Conservation (phyloP, 2,329 filamentous ascomycete species). For the Fusarium mangiferae region DNA sequence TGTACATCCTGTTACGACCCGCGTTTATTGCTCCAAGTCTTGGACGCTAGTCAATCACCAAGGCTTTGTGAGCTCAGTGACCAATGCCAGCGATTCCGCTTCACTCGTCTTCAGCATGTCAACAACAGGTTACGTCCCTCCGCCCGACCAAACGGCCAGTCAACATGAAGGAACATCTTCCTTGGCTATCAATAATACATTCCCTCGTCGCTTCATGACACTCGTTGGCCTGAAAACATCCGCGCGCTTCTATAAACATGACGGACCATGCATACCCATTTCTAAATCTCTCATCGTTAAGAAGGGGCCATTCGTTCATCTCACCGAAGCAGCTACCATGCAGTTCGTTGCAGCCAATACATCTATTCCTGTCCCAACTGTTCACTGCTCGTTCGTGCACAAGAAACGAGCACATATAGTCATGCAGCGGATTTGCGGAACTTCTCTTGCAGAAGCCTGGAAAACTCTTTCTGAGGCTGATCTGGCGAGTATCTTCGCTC, state of each 20-base stretch:
- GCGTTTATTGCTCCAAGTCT: fast-evolving
- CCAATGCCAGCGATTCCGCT: not conserved
- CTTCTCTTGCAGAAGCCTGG: conserved; percentile 26
- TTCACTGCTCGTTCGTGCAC: conserved; percentile 49
- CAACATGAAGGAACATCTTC: conserved; percentile 39
- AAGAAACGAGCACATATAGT: conserved; percentile 56
- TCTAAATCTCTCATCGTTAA: conserved; percentile 43
- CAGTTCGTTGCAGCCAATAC: conserved; percentile 32
- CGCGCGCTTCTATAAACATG: conserved; percentile 37
- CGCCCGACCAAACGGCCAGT: not conserved
- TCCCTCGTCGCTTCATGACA: conserved; percentile 38
- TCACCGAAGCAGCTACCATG: conserved; percentile 40
- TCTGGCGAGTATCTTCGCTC: conserved; percentile 23
- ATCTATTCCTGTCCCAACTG: conserved; percentile 32
- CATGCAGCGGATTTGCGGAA: conserved; percentile 52
- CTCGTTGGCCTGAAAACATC: conserved; percentile 44
- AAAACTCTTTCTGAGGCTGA: conserved; percentile 13
- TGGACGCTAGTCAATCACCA: not conserved
- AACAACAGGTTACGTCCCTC: not conserved
- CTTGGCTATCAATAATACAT: conserved; percentile 46
- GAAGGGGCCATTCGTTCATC: conserved; percentile 21
- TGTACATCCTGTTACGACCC: too few species aligned
- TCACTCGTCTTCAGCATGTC: not conserved
- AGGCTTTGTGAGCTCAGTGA: fast-evolving
- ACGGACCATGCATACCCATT: conserved; percentile 40